Percentiles rank a stretch among this genome's conserved stretches.
Conservation (phyloP, 352 stramenopile genomes). For the Stramenopiles sp. region DNA sequence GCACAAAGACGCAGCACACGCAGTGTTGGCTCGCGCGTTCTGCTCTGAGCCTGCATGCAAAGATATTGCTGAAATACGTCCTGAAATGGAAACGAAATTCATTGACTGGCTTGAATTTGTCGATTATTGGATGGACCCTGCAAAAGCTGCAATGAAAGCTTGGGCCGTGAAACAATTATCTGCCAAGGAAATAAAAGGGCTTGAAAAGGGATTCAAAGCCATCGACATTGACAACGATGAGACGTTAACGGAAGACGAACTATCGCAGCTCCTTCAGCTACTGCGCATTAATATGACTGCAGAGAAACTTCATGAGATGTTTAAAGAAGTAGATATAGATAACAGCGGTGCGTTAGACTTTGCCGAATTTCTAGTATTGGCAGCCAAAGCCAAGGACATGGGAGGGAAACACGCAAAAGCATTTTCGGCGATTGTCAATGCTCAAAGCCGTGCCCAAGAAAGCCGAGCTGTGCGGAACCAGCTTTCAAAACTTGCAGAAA, state of each 20-base stretch:
- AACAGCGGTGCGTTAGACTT: neutral
- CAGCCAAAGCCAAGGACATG: neutral
- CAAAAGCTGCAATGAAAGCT: neutral
- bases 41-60: too few relatives aligned
- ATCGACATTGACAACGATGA: neutral
- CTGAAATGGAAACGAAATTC: too few relatives aligned
- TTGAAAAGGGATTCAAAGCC: conserved; percentile 3
- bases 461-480: neutral
- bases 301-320: neutral
- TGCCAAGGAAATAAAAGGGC: neutral
- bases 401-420: neutral
- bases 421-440: neutral
- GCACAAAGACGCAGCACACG: too few relatives aligned
- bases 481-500: neutral
- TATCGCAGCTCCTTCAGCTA: neutral
- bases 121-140: neutral
- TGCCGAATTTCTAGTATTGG: neutral
- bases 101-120: too few relatives aligned
- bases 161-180: neutral
- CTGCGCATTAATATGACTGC: neutral
- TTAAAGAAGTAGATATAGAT: neutral
- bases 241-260: neutral
- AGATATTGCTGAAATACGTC: too few relatives aligned
- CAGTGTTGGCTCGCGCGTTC: too few relatives aligned
- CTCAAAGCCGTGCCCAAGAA: neutral